phyloP scores from a whole-genome alignment of 2,329 filamentous ascomycete genomes.

The Passalora sequoiae region DNA sequence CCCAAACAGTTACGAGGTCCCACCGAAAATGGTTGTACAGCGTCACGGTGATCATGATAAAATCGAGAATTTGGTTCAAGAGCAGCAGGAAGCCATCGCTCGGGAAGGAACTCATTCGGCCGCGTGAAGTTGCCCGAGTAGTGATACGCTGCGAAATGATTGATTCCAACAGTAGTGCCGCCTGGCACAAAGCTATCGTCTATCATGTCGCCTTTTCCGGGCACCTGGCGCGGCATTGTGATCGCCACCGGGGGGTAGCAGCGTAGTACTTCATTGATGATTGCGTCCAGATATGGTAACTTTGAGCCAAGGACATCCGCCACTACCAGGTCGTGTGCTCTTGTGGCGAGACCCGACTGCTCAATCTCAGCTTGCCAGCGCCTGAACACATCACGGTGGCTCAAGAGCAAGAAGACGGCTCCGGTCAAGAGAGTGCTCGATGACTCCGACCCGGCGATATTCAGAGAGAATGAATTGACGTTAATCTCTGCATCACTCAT shows the following conservation, averaged over 20 bases:
- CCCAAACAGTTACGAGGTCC: conserved; percentile 22
- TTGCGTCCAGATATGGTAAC: conserved; percentile 8
- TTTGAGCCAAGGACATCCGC: neutral
- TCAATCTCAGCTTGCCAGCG: conserved; percentile 35
- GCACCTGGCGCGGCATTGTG: conserved; percentile 16
- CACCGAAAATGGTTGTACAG: conserved; percentile 22
- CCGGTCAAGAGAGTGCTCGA: conserved; percentile 33
- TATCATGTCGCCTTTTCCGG: conserved; percentile 16
- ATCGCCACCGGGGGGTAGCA: conserved; percentile 10
- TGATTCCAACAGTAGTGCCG: conserved; percentile 7
- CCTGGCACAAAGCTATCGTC: conserved; percentile 15
- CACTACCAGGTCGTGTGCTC: conserved; percentile 31
- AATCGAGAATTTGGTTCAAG: conserved; percentile 7
- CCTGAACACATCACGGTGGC: conserved; percentile 24
- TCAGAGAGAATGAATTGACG: conserved; percentile 26
- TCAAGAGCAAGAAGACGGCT: conserved; percentile 28
- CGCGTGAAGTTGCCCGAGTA: conserved; percentile 16
- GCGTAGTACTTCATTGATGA: conserved; percentile 12
- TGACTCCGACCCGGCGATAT: conserved; percentile 37
- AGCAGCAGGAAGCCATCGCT: conserved; percentile 25
- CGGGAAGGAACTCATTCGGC: conserved; percentile 25
- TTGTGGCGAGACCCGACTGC: conserved; percentile 26
- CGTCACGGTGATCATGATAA: conserved; percentile 18
- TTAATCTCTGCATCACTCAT: conserved; percentile 8
- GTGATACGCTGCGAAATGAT: neutral